A percentile compares a stretch with the other conserved stretches of the same genome.
Conservation (phyloP, 2,329 filamentous ascomycete genomes). For the Xylariaceae sp. region DNA sequence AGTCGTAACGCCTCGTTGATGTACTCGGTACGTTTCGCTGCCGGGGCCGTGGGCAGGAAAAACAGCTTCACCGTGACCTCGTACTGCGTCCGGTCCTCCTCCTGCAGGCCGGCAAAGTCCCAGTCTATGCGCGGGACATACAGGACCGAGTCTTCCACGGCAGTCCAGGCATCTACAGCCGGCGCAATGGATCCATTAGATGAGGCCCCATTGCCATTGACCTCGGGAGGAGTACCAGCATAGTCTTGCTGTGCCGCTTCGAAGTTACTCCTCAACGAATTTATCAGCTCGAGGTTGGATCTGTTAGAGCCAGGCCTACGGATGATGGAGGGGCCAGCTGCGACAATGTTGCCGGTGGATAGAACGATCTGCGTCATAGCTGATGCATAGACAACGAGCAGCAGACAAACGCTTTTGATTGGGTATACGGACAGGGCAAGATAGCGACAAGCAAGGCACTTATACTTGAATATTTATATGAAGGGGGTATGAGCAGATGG, state of each 20-base stretch:
- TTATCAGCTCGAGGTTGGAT: slow-evolving; percentile 89
- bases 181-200: slow-evolving; percentile 27
- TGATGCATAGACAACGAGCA: slow-evolving; percentile 1
- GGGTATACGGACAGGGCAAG: not conserved
- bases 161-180: slow-evolving; percentile 60
- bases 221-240: slow-evolving; percentile 25
- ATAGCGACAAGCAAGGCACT: not conserved
- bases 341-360: slow-evolving; percentile 65
- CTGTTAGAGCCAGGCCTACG: slow-evolving; percentile 71
- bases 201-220: slow-evolving; percentile 30
- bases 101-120: slow-evolving; percentile 63
- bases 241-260: slow-evolving; percentile 64
- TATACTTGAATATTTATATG: not conserved
- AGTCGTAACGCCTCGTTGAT: slow-evolving; percentile 72
- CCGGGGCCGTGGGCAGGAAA: slow-evolving; percentile 69
- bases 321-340: slow-evolving; percentile 75
- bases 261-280: slow-evolving; percentile 81
- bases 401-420: not conserved
- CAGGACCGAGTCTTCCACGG: slow-evolving; percentile 52
- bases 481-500: not conserved
- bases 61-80: slow-evolving; percentile 96
- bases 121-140: slow-evolving; percentile 77
- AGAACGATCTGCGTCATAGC: slow-evolving; percentile 30
- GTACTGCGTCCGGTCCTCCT: slow-evolving; percentile 79
- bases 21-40: slow-evolving; percentile 61